Evolutionary conservation across 169 alveolate species (phyloP).

Genomic region (Eimeria falciformis): DNA sequence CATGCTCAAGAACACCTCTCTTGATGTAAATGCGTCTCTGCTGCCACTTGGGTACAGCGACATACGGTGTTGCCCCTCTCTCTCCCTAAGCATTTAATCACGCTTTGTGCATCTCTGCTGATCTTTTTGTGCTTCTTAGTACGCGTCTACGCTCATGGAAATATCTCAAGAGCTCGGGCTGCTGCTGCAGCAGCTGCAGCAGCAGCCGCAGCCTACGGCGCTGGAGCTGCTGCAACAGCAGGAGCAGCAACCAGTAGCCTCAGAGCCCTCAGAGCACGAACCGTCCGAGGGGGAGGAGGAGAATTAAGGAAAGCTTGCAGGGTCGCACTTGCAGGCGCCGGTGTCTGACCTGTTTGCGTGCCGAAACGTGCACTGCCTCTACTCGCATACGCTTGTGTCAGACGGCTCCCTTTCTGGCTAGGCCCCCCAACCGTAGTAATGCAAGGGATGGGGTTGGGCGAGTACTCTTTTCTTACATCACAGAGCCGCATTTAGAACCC

Average conservation of each 20-base stretch:
- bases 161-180: neutral
- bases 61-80: too few relatives aligned
- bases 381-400: too few relatives aligned
- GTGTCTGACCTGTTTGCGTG: neutral
- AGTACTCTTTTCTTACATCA: too few relatives aligned
- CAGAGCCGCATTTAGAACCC: too few relatives aligned
- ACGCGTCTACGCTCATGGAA: constrained; percentile 33
- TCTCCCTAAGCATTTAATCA: neutral
- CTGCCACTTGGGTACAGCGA: neutral
- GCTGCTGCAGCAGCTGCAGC: constrained; percentile 67
- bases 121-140: constrained; percentile 29
- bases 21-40: too few relatives aligned
- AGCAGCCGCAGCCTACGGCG: constrained; percentile 45
- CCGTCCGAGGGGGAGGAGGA: neutral
- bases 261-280: constrained; percentile 40
- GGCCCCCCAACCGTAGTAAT: too few relatives aligned
- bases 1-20: too few relatives aligned
- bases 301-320: constrained; percentile 1
- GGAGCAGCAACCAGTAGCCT: constrained; percentile 44
- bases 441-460: too few relatives aligned
- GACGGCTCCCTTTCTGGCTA: too few relatives aligned
- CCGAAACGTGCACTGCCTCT: too few relatives aligned
- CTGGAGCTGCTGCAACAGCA: constrained; percentile 66
- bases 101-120: too few relatives aligned
- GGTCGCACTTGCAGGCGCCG: neutral